These are phyloP conservation scores for Trametes pubescens DNA, from an alignment of 1,284 basidiomycete genomes.

Conservation along the genomic window DNA sequence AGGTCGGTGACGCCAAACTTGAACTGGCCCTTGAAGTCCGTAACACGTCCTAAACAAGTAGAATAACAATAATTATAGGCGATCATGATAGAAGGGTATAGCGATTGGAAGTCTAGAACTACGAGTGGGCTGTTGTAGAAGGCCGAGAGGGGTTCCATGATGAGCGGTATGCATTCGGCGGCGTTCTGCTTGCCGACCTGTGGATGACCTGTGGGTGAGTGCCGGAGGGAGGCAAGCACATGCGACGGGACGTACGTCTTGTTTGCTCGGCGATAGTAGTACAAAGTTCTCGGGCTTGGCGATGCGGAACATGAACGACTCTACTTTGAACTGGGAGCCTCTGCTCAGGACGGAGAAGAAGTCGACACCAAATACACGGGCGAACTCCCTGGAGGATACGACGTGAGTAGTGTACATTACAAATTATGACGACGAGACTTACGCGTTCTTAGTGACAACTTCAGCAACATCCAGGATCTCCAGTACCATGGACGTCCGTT, in stretches of 20 bases:
- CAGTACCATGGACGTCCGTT: constrained; percentile 72
- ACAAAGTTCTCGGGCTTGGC: constrained; percentile 97
- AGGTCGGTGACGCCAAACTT: constrained; percentile 90
- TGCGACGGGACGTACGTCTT: constrained; percentile 67
- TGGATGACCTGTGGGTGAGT: constrained; percentile 7
- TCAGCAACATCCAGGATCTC: constrained; percentile 85
- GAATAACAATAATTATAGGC: constrained; percentile 98
- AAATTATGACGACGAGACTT: constrained; percentile 40
- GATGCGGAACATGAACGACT: constrained; percentile 97
- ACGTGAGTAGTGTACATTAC: background rate
- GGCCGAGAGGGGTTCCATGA: constrained; percentile 93
- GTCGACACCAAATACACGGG: constrained; percentile 96
- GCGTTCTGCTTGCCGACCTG: constrained; percentile 97
- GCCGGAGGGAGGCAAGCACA: background rate
- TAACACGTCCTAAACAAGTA: constrained; percentile 92
- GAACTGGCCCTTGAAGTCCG: constrained; percentile 85
- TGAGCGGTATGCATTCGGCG: constrained; percentile 92
- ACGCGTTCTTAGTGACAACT: constrained; percentile 90
- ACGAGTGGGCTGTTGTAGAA: constrained; percentile 94
- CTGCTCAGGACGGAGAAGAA: constrained; percentile 95
- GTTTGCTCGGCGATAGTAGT: constrained; percentile 85
- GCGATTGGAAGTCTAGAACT: constrained; percentile 94
- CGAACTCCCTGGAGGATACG: constrained; percentile 80
- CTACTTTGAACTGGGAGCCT: constrained; percentile 98
- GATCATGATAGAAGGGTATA: constrained; percentile 98